Conservation (phyloP, 805 yeast species). For the Ogataea philodendri region DNA sequence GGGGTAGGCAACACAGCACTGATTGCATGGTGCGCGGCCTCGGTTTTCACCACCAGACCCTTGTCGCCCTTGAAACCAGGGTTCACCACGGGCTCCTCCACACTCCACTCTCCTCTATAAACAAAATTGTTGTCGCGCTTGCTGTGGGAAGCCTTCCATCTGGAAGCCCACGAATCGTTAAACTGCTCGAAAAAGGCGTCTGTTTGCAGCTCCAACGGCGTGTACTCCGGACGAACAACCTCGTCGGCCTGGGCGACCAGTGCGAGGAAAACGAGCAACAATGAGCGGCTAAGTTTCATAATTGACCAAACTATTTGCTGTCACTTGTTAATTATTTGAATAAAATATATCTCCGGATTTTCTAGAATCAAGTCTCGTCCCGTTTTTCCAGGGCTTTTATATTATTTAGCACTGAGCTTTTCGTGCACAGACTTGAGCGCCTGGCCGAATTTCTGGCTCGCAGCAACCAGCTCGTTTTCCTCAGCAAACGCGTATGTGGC, state of each 20-base stretch:
- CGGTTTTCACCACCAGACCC: constrained; percentile 73
- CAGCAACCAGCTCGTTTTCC: constrained; percentile 24
- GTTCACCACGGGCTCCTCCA: constrained; percentile 58
- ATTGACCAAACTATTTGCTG: constrained; percentile 3
- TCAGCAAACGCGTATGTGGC: constrained; percentile 34
- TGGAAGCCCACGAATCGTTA: constrained; percentile 37
- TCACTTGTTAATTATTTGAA: constrained; percentile 1
- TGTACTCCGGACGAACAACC: constrained; percentile 35
- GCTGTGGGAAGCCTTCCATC: constrained; percentile 64
- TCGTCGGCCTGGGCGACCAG: constrained; percentile 16
- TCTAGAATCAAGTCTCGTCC: constrained; percentile 11
- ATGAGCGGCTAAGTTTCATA: constrained; percentile 7
- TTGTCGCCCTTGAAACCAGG: constrained; percentile 65
- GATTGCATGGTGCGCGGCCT: constrained; percentile 82
- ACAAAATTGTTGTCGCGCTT: constrained; percentile 51
- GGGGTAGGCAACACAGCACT: constrained; percentile 57
- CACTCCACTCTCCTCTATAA: constrained; percentile 73
- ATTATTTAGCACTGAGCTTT: constrained; percentile 6
- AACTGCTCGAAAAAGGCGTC: constrained; percentile 70
- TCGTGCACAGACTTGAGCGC: constrained; percentile 23
- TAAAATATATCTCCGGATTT: constrained; percentile 8
- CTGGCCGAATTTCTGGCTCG: constrained; percentile 29
- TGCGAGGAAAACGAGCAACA: constrained; percentile 10
- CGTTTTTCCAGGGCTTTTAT: constrained; percentile 7
- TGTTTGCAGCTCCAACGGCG: constrained; percentile 37